These are phyloP conservation scores for Alternaria arborescens DNA, from an alignment of 2,329 filamentous ascomycete genomes.

Conservation along the genomic window DNA sequence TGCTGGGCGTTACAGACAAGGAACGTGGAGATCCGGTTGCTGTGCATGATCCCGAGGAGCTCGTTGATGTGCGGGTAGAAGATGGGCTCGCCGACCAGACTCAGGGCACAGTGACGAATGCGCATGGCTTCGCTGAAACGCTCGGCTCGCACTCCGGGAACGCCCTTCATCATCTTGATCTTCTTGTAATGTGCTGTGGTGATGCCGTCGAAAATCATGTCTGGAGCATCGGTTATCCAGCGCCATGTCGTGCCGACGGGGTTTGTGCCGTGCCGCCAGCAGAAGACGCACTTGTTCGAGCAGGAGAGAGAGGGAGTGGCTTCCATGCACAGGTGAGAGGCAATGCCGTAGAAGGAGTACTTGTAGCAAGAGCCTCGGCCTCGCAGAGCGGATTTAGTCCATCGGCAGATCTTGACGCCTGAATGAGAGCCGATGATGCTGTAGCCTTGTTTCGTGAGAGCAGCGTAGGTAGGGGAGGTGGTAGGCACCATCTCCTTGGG, in stretches of 20 bases:
- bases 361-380: slow-evolving; percentile 98
- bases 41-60: slow-evolving; percentile 83
- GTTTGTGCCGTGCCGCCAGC: slow-evolving; percentile 97
- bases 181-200: slow-evolving; percentile 95
- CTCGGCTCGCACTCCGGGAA: slow-evolving; percentile 90
- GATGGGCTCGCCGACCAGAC: slow-evolving; percentile 94
- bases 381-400: slow-evolving; percentile 96
- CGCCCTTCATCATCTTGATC: slow-evolving; percentile 95
- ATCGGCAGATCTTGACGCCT: slow-evolving; percentile 96
- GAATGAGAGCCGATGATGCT: slow-evolving; percentile 94
- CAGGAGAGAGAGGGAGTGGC: slow-evolving; percentile 94
- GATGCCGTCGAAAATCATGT: slow-evolving; percentile 88
- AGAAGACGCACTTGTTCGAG: slow-evolving; percentile 98
- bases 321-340: slow-evolving; percentile 98
- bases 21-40: slow-evolving; percentile 89
- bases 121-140: slow-evolving; percentile 91
- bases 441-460: slow-evolving; percentile 96
- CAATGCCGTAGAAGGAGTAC: slow-evolving; percentile 95
- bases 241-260: slow-evolving; percentile 96
- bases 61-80: slow-evolving; percentile 99
- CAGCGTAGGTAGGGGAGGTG: slow-evolving; percentile 84
- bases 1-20: slow-evolving; percentile 98
- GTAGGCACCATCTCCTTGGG: slow-evolving; percentile 93
- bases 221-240: slow-evolving; percentile 91
- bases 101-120: slow-evolving; percentile 91